A percentile compares a stretch with the other conserved stretches of the same genome.
phyloP scores from a whole-genome alignment of 805 yeast species.

The Ogataea neopini region DNA sequence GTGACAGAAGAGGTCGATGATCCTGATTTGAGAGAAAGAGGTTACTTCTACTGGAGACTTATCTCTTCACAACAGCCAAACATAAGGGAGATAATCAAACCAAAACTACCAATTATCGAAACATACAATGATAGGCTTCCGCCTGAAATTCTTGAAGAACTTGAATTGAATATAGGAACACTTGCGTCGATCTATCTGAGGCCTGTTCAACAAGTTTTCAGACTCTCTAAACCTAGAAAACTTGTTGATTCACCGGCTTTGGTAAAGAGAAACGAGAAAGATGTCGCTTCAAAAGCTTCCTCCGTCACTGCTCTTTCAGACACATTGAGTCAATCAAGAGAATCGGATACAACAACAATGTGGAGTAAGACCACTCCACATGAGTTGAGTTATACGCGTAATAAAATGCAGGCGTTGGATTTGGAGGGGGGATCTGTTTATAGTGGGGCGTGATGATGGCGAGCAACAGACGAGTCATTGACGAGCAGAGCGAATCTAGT shows the following conservation, averaged over 20 bases:
- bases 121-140: slow-evolving; percentile 71
- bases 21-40: slow-evolving; percentile 87
- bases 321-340: slow-evolving; percentile 3
- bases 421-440: background rate
- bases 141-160: slow-evolving; percentile 69
- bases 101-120: slow-evolving; percentile 61
- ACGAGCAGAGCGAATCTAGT: background rate
- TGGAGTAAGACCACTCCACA: slow-evolving; percentile 1
- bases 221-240: slow-evolving; percentile 54
- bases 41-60: slow-evolving; percentile 82
- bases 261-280: slow-evolving; percentile 12
- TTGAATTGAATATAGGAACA: slow-evolving; percentile 79
- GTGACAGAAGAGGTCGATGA: slow-evolving; percentile 76
- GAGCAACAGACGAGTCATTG: background rate
- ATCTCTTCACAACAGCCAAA: slow-evolving; percentile 50
- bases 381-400: background rate
- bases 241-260: slow-evolving; percentile 54
- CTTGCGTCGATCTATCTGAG: slow-evolving; percentile 82
- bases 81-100: slow-evolving; percentile 54
- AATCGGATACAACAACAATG: slow-evolving; percentile 9
- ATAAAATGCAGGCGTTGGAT: background rate
- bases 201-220: slow-evolving; percentile 79
- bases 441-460: background rate
- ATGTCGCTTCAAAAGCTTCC: slow-evolving; percentile 10
- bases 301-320: background rate